Base-by-base conservation (phyloP, 768 basidiomycete genomes). In the Auricularia cornea region DNA sequence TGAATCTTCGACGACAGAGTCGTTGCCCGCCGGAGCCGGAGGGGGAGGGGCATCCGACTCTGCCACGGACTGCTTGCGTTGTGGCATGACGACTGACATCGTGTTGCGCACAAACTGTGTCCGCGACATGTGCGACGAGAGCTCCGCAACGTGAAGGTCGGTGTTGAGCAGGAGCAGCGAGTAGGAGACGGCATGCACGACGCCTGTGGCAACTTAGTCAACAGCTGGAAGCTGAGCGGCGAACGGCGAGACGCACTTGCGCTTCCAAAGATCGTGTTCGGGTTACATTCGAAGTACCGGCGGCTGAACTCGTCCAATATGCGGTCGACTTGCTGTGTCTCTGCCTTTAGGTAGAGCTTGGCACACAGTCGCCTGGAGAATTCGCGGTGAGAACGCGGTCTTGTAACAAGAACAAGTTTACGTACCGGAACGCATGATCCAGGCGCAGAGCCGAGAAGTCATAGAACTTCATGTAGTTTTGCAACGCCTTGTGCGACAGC, bases 311-410 rank as follows among this genome's bases (percentile, higher is more conserved):
- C 88, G 65, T 93, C 94, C 4, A 99, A 81, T 65, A 99, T 98
- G 51, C 97, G 87, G 73, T 98, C 97, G 51, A 99, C 89, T 76
- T 98, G 95, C 71, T 99, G 97, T 0, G 96, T 96, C 74, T 99
- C 97, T 1, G 87, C 97, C 74, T 94, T 95, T 64, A 99, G 82
- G 72, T 84, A 98, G 2, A 99, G 81, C 72, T 96, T 97, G 14
- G 87, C 87, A 72, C 95, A 98, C 12, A 99, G 77, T 28, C 87
- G 87, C 65, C 95, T 94, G 68, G 10, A 29, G 63, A 44, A 5
- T 38, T 52, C 26, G 18, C 38, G 12, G 18, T 5, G 32, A 62
- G 62, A 16, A 28, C 26, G 23, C 61, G 26, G 33, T 48, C 48
- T 20, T 20, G n/a, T 56, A 32, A 12, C n/a, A 18, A n/a, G 23